Percentiles rank a stretch among this genome's conserved stretches.
Evolutionary conservation across 2,329 filamentous ascomycete species (phyloP).

Genomic region (Aspergillus alliaceus): DNA sequence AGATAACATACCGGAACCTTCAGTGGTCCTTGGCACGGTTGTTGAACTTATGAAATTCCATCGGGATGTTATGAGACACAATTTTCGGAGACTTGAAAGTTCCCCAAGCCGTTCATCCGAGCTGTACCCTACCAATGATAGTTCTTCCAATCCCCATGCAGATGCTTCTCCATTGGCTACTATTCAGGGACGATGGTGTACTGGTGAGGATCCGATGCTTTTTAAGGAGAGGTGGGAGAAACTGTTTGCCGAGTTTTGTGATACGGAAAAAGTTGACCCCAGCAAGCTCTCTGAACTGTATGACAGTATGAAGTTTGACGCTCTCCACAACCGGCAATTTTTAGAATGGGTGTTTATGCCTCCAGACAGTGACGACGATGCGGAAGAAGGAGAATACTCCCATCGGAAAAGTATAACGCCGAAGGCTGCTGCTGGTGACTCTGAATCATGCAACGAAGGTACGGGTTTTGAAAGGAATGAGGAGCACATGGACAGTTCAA

Average conservation of each 20-base stretch:
- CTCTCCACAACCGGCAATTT: constrained; percentile 92
- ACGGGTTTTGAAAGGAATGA: constrained; percentile 25
- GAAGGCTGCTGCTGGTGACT: constrained; percentile 21
- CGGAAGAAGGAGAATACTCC: constrained; percentile 52
- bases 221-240: constrained; percentile 99
- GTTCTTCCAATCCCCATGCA: constrained; percentile 11
- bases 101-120: constrained; percentile 20
- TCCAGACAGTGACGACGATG: constrained; percentile 72
- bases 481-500: constrained; percentile 32
- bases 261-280: constrained; percentile 95
- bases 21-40: constrained; percentile 85
- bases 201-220: constrained; percentile 88
- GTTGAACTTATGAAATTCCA: constrained; percentile 98
- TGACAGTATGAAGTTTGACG: constrained; percentile 99
- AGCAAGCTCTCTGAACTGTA: constrained; percentile 98
- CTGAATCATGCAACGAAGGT: constrained; percentile 21
- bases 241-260: constrained; percentile 92
- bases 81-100: constrained; percentile 78
- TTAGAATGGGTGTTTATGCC: constrained; percentile 97
- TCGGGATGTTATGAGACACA: constrained; percentile 89
- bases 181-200: constrained; percentile 93
- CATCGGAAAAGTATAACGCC: constrained; percentile 20
- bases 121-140: background rate
- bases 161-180: constrained; percentile 58
- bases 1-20: constrained; percentile 89